A percentile compares a stretch with the other conserved stretches of the same genome.
Evolutionary conservation across 169 alveolate genomes (phyloP).

Genomic region (Eimeria acervulina): DNA sequence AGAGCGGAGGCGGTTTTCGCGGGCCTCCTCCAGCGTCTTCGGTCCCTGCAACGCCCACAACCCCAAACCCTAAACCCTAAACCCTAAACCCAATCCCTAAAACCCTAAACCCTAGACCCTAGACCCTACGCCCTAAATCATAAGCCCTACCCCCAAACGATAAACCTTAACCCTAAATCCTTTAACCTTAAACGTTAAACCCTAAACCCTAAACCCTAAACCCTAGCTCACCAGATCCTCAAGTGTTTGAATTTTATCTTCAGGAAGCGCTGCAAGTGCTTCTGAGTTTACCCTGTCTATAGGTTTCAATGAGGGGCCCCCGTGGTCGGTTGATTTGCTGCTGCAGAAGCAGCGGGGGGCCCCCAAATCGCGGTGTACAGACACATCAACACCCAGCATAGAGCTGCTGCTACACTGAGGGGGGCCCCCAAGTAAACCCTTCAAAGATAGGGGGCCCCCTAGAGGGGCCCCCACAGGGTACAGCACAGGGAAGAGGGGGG

Average conservation of each 20-base stretch:
- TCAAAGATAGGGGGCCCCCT: neutral
- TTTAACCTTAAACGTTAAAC: neutral
- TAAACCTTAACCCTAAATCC: neutral
- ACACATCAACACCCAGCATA: neutral
- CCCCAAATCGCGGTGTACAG: neutral
- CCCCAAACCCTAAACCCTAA: constrained; percentile 12
- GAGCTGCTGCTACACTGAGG: neutral
- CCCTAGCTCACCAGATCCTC: neutral
- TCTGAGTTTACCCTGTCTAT: too few relatives aligned
- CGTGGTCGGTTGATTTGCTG: neutral
- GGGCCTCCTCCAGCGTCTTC: constrained; percentile 21
- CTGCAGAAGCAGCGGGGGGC: constrained; percentile 1
- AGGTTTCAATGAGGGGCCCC: constrained; percentile 1
- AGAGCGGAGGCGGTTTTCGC: neutral
- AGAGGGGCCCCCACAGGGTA: too few relatives aligned
- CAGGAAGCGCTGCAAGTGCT: too few relatives aligned
- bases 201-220: too few relatives aligned
- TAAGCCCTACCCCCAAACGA: neutral
- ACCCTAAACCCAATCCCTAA: neutral
- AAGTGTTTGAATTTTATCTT: too few relatives aligned
- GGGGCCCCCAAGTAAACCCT: neutral
- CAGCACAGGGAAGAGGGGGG: too few relatives aligned
- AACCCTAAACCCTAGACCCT: neutral
- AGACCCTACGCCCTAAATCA: neutral
- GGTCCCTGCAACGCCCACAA: neutral